Evolutionary conservation across 176 grass and related monocot species (phyloP).

Genomic region (Rhynchospora pubera): DNA sequence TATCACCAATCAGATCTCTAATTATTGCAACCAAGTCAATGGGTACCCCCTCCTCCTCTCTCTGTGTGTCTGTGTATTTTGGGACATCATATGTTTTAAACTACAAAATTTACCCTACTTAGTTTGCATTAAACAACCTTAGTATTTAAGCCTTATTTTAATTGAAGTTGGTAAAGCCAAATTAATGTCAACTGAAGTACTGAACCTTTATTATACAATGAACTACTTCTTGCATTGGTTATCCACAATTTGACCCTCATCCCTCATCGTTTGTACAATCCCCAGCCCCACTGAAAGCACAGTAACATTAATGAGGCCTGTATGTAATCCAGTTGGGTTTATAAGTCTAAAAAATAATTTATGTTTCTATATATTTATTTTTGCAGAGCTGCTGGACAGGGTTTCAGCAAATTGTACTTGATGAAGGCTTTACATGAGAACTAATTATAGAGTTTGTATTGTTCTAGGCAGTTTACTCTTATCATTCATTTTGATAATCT

Average conservation of each 20-base stretch:
- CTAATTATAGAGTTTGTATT: slow-evolving; percentile 10
- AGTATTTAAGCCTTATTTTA: not conserved
- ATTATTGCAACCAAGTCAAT: slow-evolving; percentile 96
- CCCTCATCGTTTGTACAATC: not conserved
- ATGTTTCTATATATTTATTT: slow-evolving; percentile 3
- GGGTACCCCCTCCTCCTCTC: slow-evolving; percentile 37
- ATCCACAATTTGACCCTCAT: not conserved
- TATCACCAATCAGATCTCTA: slow-evolving; percentile 93
- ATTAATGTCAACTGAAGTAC: not conserved
- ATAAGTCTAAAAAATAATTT: not conserved
- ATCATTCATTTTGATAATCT: not conserved
- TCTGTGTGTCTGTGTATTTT: no score
- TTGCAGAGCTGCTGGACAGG: slow-evolving; percentile 74
- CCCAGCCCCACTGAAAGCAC: not conserved
- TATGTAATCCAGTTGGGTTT: not conserved
- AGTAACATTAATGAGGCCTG: not conserved
- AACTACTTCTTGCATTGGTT: not conserved
- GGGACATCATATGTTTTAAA: not conserved
- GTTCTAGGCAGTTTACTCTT: not conserved
- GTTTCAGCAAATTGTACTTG: slow-evolving; percentile 68
- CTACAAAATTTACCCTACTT: not conserved
- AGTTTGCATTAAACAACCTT: no score
- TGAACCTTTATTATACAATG: not conserved
- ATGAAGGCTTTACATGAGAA: slow-evolving; percentile 89
- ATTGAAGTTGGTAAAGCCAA: not conserved